phyloP scores from a whole-genome alignment of 169 alveolate species.

The Plasmodium falciparum region DNA sequence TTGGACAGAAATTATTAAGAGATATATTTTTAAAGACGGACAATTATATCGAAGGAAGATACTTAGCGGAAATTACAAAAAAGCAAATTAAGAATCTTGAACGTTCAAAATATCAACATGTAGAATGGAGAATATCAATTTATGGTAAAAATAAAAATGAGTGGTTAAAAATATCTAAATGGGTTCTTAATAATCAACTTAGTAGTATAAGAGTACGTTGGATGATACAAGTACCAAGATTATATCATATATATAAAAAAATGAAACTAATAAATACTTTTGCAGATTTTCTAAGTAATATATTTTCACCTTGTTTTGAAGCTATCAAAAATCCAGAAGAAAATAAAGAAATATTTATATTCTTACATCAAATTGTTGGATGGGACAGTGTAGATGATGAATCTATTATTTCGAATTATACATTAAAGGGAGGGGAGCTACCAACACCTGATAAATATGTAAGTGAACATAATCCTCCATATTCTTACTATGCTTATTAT shows the following conservation, averaged over 20 bases:
- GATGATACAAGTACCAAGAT: slow-evolving; percentile 93
- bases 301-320: slow-evolving; percentile 88
- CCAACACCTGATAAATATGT: slow-evolving; percentile 89
- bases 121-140: slow-evolving; percentile 94
- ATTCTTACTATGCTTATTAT: slow-evolving; percentile 94
- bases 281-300: slow-evolving; percentile 87
- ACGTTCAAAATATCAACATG: slow-evolving; percentile 87
- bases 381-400: slow-evolving; percentile 93
- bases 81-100: slow-evolving; percentile 91
- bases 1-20: slow-evolving; percentile 90
- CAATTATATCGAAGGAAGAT: slow-evolving; percentile 90
- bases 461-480: slow-evolving; percentile 91
- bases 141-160: slow-evolving; percentile 92
- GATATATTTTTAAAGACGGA: slow-evolving; percentile 93
- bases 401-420: slow-evolving; percentile 78
- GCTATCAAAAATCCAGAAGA: slow-evolving; percentile 88
- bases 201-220: slow-evolving; percentile 86
- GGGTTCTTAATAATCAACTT: slow-evolving; percentile 90
- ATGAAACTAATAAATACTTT: slow-evolving; percentile 83
- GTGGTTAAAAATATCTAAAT: slow-evolving; percentile 92
- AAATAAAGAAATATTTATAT: slow-evolving; percentile 83
- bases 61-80: slow-evolving; percentile 92
- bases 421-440: slow-evolving; percentile 80
- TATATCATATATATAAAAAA: slow-evolving; percentile 87
- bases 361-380: slow-evolving; percentile 84